These are phyloP conservation scores for Trapa incisa DNA, from an alignment of 345 rosid genomes.

Conservation along the genomic window DNA sequence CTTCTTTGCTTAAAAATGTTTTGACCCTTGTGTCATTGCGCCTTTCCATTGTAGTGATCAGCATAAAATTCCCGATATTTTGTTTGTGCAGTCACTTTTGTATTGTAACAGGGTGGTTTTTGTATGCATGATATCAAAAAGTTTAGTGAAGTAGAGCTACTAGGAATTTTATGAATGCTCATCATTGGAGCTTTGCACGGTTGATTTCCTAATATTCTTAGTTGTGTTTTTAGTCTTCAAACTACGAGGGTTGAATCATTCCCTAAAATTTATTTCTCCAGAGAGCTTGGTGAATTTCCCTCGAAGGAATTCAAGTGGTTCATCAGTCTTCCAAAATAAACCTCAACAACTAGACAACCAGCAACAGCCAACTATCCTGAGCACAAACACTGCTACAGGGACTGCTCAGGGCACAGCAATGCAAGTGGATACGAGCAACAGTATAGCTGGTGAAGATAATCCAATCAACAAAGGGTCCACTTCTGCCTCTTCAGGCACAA, in stretches of 20 bases:
- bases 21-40: no score
- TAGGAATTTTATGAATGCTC: no score
- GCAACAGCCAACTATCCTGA: conserved; percentile 18
- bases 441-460: conserved; percentile 23
- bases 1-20: no score
- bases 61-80: no score
- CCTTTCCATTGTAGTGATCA: no score
- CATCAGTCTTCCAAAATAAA: conserved; percentile 15
- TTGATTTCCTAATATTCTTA: no score
- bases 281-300: conserved; percentile 57
- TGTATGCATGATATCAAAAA: no score
- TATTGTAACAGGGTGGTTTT: no score
- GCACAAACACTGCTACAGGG: conserved; percentile 11
- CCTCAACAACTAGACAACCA: conserved; percentile 27
- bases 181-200: no score
- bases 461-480: conserved; percentile 18
- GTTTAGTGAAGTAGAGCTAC: no score
- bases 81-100: no score
- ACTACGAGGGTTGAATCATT: neutral
- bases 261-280: conserved; percentile 6
- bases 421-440: conserved; percentile 26
- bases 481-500: conserved; percentile 30
- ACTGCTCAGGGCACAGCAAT: conserved; percentile 22
- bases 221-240: no score
- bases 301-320: conserved; percentile 21